Base-by-base conservation (phyloP, 176 grass and related monocot genomes). In the Oryza punctata region DNA sequence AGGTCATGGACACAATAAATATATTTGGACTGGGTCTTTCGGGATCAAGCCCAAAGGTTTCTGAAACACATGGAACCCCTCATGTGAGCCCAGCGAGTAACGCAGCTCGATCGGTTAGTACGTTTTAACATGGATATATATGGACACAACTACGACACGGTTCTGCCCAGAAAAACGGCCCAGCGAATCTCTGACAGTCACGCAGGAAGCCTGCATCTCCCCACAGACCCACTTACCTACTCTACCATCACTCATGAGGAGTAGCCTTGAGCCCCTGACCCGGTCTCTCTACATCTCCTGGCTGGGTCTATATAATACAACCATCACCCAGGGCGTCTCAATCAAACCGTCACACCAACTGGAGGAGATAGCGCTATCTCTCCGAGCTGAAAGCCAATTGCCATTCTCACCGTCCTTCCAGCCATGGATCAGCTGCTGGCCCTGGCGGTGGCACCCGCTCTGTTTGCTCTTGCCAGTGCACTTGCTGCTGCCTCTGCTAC, bases 391-490 rank as follows among this genome's bases (percentile, higher is more conserved):
- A 21, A 63, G 21, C 47, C 0, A 50, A 3, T 9, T 10, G 6
- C 7, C 18, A 10, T 64, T 26, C 2, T 12, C 61, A 26, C 23
- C 27, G 23, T 12, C 43, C 63, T 26, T 14, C 12, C 26, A 33
- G 28, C 72, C 73, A 88, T 88, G 86, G 49, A 54, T 18, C 66
- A 38, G 41, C 10, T 25, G 11, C 12, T 37, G 41, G 5, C 75
- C 54, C 10, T 60, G 54, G 5, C 54, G 35, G 35, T 37, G 35
- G 35, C 35, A 37, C 6, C 7, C 5, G 1, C 21, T 1, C 6
- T 86, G 16, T 63, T 91, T 11, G 41, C 15, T 1, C 72, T 91
- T 14, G 69, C 1, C 54, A 16, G 83, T 9, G 43, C 24, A 6
- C 35, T 37, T 37, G 40, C n/a, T 1, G 6, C 54, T 15, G 8